Evolutionary conservation across 352 stramenopile genomes (phyloP).

Genomic region (Phytophthora fragariaefolia): DNA sequence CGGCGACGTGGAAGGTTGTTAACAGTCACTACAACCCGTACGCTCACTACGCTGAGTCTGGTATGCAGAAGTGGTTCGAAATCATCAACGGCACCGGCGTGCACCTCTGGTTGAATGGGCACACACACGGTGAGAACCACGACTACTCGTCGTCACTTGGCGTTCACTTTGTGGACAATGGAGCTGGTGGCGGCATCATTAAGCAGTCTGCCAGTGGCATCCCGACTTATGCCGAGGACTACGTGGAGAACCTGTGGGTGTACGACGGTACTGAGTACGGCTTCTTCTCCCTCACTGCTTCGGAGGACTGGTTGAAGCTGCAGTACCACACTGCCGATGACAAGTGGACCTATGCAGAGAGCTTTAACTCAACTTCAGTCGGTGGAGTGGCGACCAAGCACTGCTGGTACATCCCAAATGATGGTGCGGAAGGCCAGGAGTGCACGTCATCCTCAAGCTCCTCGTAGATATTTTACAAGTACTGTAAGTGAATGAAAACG

Average conservation of each 20-base stretch:
- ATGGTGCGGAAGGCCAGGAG: constrained; percentile 43
- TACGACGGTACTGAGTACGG: constrained; percentile 68
- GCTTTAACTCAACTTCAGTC: constrained; percentile 46
- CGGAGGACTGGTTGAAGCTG: constrained; percentile 67
- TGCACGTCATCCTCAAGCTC: constrained; percentile 31
- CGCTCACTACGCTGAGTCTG: constrained; percentile 43
- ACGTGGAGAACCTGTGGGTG: constrained; percentile 67
- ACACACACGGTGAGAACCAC: constrained; percentile 74
- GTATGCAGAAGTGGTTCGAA: constrained; percentile 51
- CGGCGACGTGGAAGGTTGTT: constrained; percentile 71
- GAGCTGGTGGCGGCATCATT: constrained; percentile 74
- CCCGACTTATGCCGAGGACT: constrained; percentile 52
- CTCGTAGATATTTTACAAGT: constrained; percentile 26
- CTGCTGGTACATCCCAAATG: constrained; percentile 72
- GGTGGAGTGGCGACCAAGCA: constrained; percentile 63
- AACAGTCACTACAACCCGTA: constrained; percentile 72
- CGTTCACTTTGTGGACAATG: constrained; percentile 80
- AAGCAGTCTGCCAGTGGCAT: constrained; percentile 73
- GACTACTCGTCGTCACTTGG: constrained; percentile 60
- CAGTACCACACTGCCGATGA: constrained; percentile 71
- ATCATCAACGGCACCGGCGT: constrained; percentile 47
- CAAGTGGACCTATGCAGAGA: constrained; percentile 61
- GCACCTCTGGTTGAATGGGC: constrained; percentile 54
- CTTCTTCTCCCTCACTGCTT: constrained; percentile 63
- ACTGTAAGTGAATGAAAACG: constrained; percentile 3